Conservation (phyloP, 1,139 yeast species). For the Hansenula lynferdii region DNA sequence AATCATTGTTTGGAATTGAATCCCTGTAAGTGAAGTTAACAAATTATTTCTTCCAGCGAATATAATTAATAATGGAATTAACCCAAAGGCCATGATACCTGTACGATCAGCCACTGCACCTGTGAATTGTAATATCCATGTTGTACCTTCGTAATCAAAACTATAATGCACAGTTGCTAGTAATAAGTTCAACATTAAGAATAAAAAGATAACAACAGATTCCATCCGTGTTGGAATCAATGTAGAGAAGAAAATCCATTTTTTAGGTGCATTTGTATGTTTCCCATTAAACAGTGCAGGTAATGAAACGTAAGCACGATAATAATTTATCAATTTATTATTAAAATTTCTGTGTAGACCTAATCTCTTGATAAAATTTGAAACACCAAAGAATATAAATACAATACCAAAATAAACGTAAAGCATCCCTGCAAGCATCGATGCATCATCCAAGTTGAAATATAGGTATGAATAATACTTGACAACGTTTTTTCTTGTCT, state of each 20-base stretch:
- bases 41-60: constrained; percentile 67
- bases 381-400: constrained; percentile 5
- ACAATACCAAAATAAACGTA: constrained; percentile 9
- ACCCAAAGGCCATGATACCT: constrained; percentile 39
- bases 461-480: constrained; percentile 2
- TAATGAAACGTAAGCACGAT: constrained; percentile 13
- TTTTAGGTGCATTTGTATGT: constrained; percentile 9
- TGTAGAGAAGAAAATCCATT: constrained; percentile 9
- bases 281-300: constrained; percentile 16
- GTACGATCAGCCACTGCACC: constrained; percentile 57
- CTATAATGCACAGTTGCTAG: constrained; percentile 37
- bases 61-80: constrained; percentile 45
- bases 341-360: constrained; percentile 13
- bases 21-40: constrained; percentile 58
- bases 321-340: constrained; percentile 12
- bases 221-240: constrained; percentile 65
- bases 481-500: constrained; percentile 4
- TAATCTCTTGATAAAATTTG: constrained; percentile 5
- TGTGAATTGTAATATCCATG: constrained; percentile 44
- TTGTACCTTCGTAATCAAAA: constrained; percentile 27
- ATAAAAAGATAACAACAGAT: constrained; percentile 41
- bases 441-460: constrained; percentile 14
- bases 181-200: constrained; percentile 40
- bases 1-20: constrained; percentile 58
- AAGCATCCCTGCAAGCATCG: constrained; percentile 6